A percentile compares a stretch with the other conserved stretches of the same genome.
Conservation (phyloP, 2,329 filamentous ascomycete genomes). For the Xylaria sp. region DNA sequence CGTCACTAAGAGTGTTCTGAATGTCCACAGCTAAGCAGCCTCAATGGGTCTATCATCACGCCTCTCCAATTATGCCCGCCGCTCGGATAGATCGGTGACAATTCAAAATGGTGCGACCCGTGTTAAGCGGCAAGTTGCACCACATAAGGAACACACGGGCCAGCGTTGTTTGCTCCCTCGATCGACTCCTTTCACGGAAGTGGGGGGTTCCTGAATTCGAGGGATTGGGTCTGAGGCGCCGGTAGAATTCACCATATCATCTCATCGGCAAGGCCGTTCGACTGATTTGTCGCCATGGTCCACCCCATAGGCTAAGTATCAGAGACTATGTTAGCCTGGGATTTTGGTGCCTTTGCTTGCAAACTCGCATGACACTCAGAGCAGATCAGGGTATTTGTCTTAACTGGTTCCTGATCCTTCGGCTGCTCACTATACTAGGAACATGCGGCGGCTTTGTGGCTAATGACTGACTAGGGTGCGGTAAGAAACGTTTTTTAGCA, state of each 20-base stretch:
- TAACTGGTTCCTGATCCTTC: slow-evolving; percentile 25
- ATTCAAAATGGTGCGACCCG: slow-evolving; percentile 19
- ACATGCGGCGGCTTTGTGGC: slow-evolving; percentile 31
- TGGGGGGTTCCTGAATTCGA: slow-evolving; percentile 1
- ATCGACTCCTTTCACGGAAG: slow-evolving; percentile 5
- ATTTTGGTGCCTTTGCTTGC: slow-evolving; percentile 21
- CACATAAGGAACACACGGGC: slow-evolving; percentile 20
- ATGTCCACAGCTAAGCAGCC: slow-evolving; percentile 20
- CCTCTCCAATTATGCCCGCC: slow-evolving; percentile 7
- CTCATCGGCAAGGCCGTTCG: slow-evolving; percentile 29
- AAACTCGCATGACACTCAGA: slow-evolving; percentile 1
- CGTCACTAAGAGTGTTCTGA: slow-evolving; percentile 10
- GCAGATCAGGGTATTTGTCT: slow-evolving; percentile 18
- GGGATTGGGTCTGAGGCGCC: slow-evolving; percentile 12
- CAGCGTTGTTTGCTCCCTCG: slow-evolving; percentile 15
- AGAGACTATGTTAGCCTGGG: slow-evolving; percentile 14
- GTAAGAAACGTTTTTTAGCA: slow-evolving; percentile 4
- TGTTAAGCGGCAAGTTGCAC: slow-evolving; percentile 20
- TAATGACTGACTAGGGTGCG: slow-evolving; percentile 23
- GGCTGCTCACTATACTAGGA: neutral
- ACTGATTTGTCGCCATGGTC: slow-evolving; percentile 29
- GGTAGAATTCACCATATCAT: slow-evolving; percentile 25
- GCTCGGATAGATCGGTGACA: slow-evolving; percentile 27
- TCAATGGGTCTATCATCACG: slow-evolving; percentile 20
- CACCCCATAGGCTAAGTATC: slow-evolving; percentile 19